Conservation (phyloP, 176 grass and related monocot species). For the Cenchrus fungigraminus region DNA sequence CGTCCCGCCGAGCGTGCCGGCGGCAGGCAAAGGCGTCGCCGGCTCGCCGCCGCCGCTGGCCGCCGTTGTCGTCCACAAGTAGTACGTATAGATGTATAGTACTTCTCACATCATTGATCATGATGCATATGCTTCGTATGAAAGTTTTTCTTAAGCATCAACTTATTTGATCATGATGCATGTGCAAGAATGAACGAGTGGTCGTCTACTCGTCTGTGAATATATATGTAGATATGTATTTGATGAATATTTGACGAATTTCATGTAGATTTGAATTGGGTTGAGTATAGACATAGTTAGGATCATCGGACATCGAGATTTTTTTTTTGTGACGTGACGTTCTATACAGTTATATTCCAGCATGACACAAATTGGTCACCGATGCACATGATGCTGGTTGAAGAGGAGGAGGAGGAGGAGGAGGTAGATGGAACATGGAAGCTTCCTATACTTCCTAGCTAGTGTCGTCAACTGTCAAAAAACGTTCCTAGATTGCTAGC, state of each 20-base stretch:
- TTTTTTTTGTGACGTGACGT: background rate
- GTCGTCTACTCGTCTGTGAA: too few species aligned
- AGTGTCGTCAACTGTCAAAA: background rate
- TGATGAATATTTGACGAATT: too few species aligned
- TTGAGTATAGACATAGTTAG: too few species aligned
- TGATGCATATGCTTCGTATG: too few species aligned
- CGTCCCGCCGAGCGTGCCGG: background rate
- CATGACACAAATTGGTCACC: background rate
- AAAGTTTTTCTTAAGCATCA: too few species aligned
- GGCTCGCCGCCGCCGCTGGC: background rate
- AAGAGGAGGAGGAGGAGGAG: background rate
- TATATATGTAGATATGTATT: too few species aligned
- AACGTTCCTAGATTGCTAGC: background rate
- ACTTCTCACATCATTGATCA: too few species aligned
- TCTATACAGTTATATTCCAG: background rate
- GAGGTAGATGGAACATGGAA: background rate
- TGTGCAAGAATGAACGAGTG: too few species aligned
- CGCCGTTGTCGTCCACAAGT: slow-evolving; percentile 46
- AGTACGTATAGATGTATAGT: background rate
- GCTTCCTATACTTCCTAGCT: background rate
- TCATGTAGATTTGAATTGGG: too few species aligned
- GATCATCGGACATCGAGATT: too few species aligned
- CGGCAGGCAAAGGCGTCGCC: background rate
- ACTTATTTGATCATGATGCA: too few species aligned
- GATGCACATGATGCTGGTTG: background rate